Conservation (phyloP, 352 stramenopile species). For the Globisporangium nodosum region DNA sequence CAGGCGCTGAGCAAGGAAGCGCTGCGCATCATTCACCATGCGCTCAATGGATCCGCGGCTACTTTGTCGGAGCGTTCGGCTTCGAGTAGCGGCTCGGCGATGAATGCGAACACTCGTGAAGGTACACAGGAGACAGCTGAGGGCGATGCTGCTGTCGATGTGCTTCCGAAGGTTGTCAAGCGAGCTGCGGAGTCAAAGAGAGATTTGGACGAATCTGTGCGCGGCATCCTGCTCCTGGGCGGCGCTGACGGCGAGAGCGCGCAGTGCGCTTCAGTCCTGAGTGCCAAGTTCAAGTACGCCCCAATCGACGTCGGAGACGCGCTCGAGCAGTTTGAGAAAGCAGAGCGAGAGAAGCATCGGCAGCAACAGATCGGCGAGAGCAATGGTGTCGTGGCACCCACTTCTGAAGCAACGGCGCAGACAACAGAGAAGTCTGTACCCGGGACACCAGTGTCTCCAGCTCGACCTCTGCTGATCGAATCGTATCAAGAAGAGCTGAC, state of each 20-base stretch:
- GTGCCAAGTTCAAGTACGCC: conserved; percentile 38
- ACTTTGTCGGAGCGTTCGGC: background rate
- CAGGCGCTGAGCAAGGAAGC: conserved; percentile 54
- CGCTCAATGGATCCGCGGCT: conserved; percentile 1
- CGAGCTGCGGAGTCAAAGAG: conserved; percentile 8
- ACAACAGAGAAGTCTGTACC: background rate
- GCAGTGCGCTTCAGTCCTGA: conserved; percentile 29
- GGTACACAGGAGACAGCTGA: background rate
- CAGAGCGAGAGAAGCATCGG: conserved; percentile 6
- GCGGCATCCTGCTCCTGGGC: conserved; percentile 43
- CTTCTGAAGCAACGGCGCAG: background rate
- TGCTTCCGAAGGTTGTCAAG: conserved; percentile 8
- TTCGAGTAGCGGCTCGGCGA: background rate
- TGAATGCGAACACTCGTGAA: background rate
- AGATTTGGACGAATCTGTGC: conserved; percentile 49
- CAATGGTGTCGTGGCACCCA: background rate
- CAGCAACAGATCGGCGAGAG: conserved; percentile 15
- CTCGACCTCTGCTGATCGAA: conserved; percentile 12
- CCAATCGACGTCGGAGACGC: conserved; percentile 30
- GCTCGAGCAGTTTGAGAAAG: conserved; percentile 13
- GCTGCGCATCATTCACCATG: conserved; percentile 23
- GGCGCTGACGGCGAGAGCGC: conserved; percentile 28
- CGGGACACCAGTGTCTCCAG: no score
- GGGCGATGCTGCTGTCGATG: background rate
- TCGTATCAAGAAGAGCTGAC: conserved; percentile 15